Evolutionary conservation across 163 green algal species (phyloP).

Genomic region (Botryococcus braunii): DNA sequence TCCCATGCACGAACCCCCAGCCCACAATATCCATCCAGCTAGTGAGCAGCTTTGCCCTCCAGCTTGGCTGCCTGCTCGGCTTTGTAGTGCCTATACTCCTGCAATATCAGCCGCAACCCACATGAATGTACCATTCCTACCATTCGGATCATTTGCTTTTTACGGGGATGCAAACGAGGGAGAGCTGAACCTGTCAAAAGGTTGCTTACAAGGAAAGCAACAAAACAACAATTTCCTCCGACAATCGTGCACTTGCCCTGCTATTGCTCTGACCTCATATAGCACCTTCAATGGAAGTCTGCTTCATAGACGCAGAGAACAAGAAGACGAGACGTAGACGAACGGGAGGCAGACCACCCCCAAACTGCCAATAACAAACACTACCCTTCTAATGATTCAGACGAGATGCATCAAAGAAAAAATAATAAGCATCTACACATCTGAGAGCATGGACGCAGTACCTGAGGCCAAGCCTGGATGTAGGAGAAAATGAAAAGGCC

Average conservation of each 20-base stretch:
- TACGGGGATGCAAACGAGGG: background rate
- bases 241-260: too few species aligned
- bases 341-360: too few species aligned
- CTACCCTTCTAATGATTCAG: too few species aligned
- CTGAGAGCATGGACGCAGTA: background rate
- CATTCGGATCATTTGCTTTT: too few species aligned
- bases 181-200: background rate
- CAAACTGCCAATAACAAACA: too few species aligned
- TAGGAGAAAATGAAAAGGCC: slow-evolving; percentile 44
- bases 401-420: too few species aligned
- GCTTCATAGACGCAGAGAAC: background rate
- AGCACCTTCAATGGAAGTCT: background rate
- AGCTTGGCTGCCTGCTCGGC: slow-evolving; percentile 50
- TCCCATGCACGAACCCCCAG: too few species aligned
- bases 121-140: too few species aligned
- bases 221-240: background rate
- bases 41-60: slow-evolving; percentile 29
- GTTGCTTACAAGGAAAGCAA: background rate
- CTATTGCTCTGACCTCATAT: too few species aligned
- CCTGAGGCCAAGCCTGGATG: slow-evolving; percentile 35
- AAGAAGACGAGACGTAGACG: too few species aligned
- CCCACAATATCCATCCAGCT: too few species aligned
- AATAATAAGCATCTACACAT: too few species aligned
- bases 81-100: slow-evolving; percentile 49
- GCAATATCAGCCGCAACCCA: background rate